Base-by-base conservation (phyloP, 2,329 filamentous ascomycete genomes). In the Coniochaeta pulveracea region DNA sequence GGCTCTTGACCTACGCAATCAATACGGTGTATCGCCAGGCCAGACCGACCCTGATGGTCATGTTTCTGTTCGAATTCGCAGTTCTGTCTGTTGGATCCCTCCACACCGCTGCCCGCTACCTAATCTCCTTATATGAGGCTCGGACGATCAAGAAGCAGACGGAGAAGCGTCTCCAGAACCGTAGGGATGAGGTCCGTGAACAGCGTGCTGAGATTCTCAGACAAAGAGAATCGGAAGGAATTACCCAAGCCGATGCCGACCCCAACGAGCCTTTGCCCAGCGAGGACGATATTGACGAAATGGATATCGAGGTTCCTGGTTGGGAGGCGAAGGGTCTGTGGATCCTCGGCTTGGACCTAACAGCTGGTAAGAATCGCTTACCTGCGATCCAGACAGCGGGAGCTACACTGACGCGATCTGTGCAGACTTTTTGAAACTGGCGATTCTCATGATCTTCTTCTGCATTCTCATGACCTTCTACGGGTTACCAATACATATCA, bases 31-130 rank as follows among this genome's bases (percentile, higher is more conserved):
- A 95, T 32, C 77, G 83, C 37, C 79, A 93, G 51, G 85, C 89
- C 3, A 72, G 82, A n/a, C 86, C 89, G 1, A 91, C 93, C 38
- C 96, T 98, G 83, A 98, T 96, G 86, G 86, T 98, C 41, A 96
- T 98, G 86, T 98, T 98, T 50, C 76, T 93, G 5, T 98, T 98
- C 47, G 91, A 98, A 55, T 96, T 96, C 51, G 88, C 89, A 23
- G 78, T 98, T 26, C 62, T 96, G 39, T 69, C 76, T 3, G 80
- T 93, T 8, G 79, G 78, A 33, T 93, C 89, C 1, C 65, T 76
- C 34, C 86, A 89, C 30, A 94, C 86, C 0, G 69, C 74, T 2
- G 65, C 76, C 35, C 77, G 88, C 38, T 98, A 98, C 55, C 55
- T 72, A 14, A 70, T 96, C 33, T 83, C 81, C 4, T 57, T 95